Percentiles rank a stretch among this genome's conserved stretches.
These are phyloP conservation scores for Daedalea quercina DNA, from an alignment of 768 basidiomycete species.

Conservation along the genomic window DNA sequence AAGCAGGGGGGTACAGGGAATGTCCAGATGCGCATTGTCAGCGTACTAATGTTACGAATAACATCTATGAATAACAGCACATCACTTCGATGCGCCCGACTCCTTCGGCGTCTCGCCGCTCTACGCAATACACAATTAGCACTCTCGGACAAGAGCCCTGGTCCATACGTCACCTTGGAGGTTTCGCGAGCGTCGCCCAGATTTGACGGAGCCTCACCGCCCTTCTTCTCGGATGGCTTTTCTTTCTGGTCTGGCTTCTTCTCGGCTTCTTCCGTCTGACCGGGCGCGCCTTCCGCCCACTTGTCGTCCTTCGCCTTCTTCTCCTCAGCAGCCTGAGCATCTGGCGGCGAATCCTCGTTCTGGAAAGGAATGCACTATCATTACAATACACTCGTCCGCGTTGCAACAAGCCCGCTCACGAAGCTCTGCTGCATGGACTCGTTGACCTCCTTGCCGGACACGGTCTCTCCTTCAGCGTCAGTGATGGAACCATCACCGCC, in stretches of 20 bases:
- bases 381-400: too few species aligned
- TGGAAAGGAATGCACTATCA: background rate
- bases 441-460: slow-evolving; percentile 19
- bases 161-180: slow-evolving; percentile 2
- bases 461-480: slow-evolving; percentile 21
- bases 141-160: background rate
- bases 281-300: slow-evolving; percentile 12
- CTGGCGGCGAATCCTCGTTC: slow-evolving; percentile 18
- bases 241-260: slow-evolving; percentile 16
- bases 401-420: slow-evolving; percentile 9
- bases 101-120: slow-evolving; percentile 14
- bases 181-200: slow-evolving; percentile 13
- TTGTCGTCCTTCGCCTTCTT: slow-evolving; percentile 8
- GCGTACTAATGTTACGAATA: background rate
- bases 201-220: slow-evolving; percentile 12
- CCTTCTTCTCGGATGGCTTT: slow-evolving; percentile 11
- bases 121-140: slow-evolving; percentile 2
- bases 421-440: slow-evolving; percentile 18
- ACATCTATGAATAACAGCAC: background rate
- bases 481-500: slow-evolving; percentile 7
- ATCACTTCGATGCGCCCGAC: slow-evolving; percentile 4
- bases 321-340: slow-evolving; percentile 19
- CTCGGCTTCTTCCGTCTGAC: slow-evolving; percentile 18
- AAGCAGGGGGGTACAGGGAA: background rate
- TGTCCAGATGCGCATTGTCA: slow-evolving; percentile 1